These are phyloP conservation scores for Backusella mclennaniae DNA, from an alignment of 192 early-diverging fungal species.

Conservation along the genomic window DNA sequence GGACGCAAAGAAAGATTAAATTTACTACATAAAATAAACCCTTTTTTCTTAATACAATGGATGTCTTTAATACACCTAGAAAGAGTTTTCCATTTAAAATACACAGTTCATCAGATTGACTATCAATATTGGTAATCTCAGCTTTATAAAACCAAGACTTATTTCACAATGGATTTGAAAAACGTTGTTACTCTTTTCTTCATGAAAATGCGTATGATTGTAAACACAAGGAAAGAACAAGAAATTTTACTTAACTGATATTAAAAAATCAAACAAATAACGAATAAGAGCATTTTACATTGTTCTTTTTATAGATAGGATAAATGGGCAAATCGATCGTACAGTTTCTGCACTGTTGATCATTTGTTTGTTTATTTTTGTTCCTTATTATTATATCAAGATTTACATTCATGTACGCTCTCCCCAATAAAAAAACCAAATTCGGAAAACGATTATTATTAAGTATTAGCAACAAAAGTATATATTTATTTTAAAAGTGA, in stretches of 20 bases:
- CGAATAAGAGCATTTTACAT: too few relatives aligned
- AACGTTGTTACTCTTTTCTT: too few relatives aligned
- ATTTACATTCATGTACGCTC: not conserved
- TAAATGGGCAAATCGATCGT: not conserved
- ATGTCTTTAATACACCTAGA: not conserved
- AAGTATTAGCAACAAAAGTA: not conserved
- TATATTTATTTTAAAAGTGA: not conserved
- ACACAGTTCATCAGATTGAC: too few relatives aligned
- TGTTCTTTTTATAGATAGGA: not conserved
- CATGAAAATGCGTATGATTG: too few relatives aligned
- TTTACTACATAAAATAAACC: not conserved
- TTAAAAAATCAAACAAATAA: too few relatives aligned
- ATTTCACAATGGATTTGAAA: too few relatives aligned
- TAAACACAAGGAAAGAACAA: too few relatives aligned
- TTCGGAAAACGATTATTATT: not conserved
- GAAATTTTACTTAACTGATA: too few relatives aligned
- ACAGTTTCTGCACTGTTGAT: not conserved
- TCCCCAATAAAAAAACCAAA: not conserved
- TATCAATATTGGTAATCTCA: not conserved
- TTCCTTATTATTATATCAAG: not conserved
- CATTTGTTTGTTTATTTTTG: not conserved
- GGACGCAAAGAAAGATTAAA: not conserved
- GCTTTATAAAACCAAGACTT: not conserved
- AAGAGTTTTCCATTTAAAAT: not conserved
- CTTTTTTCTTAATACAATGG: not conserved